Evolutionary conservation across 2,329 filamentous ascomycete genomes (phyloP), one percentile per base, ranked within the genome.

Genomic region (Phialemonium atrogriseum): DNA sequence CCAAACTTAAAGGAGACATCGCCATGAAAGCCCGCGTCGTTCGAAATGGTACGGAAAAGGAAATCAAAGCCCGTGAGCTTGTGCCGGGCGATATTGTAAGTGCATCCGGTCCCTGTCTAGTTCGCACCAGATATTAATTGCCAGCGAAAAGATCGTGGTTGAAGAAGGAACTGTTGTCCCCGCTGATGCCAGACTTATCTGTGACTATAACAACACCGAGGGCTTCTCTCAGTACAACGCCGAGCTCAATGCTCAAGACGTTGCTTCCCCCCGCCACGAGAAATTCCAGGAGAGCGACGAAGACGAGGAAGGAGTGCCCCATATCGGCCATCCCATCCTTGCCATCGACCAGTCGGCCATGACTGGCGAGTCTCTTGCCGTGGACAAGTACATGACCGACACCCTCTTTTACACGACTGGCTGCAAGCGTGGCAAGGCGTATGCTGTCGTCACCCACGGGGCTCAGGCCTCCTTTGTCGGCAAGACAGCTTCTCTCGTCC

Each of bases 321-420:
- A 73, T 52, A 72, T 69, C 43, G 80, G 80, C 44, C 71, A 77
- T 48, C 67, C 77, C 40, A 70, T 85, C 45, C 64, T 84, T 50
- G 80, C 81, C 43, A 74, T 76, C 48, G 81, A 86, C 65, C 80
- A 85, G 64, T 84, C 80, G 52, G 80, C 81, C 59, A 85, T 86
- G 59, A 85, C 81, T 47, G 81, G 81, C 62, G 81, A 85, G 59
- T 86, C 81, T 39, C 75, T 85, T 44, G 81, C 81, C 44, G 81
- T 85, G 41, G 78, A 82, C 60, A 82, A 82, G 62, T 83, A 81
- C 64, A 82, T 86, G 74, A 77, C 79, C 40, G 81, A 85, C 50
- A 64, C 70, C 40, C 69, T 80, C 52, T 85, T 83, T 70, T 85
- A 85, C 66, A 85, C 81, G 40, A 85, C 81, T 42, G 80, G 81